Evolutionary conservation across 2,329 filamentous ascomycete genomes (phyloP).

Genomic region (Fusarium clavum): DNA sequence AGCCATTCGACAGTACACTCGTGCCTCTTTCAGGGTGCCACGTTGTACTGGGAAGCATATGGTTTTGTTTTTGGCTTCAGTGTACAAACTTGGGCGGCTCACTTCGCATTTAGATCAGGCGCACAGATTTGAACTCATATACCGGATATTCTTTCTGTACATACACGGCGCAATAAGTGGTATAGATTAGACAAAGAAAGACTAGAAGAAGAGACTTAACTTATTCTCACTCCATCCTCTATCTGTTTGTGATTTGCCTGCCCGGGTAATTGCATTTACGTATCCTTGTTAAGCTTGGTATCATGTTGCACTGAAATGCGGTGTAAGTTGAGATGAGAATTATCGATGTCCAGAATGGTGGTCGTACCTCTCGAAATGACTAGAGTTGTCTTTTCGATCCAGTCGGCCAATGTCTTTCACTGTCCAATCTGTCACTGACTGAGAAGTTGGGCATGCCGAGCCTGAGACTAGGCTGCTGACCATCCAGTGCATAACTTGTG

Average conservation of each 20-base stretch:
- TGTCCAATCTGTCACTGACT: background rate
- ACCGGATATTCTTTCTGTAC: conserved; percentile 33
- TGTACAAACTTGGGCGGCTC: conserved; percentile 17
- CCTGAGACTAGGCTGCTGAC: background rate
- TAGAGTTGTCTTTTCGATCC: background rate
- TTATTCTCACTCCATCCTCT: background rate
- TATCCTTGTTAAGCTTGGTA: background rate
- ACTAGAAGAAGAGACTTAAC: conserved; percentile 23
- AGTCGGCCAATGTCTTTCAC: background rate
- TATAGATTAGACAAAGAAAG: conserved; percentile 42
- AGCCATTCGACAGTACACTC: background rate
- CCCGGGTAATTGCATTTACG: background rate
- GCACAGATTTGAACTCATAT: conserved; percentile 27
- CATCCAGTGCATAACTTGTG: background rate
- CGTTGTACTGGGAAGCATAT: conserved; percentile 23
- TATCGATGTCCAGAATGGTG: background rate
- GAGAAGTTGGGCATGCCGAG: background rate
- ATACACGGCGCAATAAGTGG: conserved; percentile 33
- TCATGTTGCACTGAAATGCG: background rate
- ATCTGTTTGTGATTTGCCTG: background rate
- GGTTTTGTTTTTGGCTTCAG: conserved; percentile 9
- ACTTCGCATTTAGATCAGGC: conserved; percentile 36
- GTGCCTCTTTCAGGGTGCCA: conserved; percentile 12
- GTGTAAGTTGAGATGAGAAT: background rate
- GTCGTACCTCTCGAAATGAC: background rate